Evolutionary conservation across 2,329 filamentous ascomycete genomes (phyloP).

Genomic region (Didymella pomorum): DNA sequence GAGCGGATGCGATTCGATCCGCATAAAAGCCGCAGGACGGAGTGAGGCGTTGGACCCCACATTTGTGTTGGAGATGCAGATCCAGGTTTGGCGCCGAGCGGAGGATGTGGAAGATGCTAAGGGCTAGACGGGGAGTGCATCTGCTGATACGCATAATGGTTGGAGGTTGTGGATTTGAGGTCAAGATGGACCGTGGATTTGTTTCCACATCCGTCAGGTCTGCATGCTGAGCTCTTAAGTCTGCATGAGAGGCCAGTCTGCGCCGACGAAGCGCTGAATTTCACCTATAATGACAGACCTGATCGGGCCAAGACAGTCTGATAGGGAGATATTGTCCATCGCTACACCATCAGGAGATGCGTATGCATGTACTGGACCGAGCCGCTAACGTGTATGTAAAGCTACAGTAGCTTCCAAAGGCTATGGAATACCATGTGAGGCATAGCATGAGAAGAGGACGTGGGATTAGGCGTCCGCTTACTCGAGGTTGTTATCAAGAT

Average conservation of each 20-base stretch:
- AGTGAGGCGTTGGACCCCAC: constrained; percentile 17
- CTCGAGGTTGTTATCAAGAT: constrained; percentile 15
- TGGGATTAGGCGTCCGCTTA: constrained; percentile 17
- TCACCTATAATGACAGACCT: constrained; percentile 8
- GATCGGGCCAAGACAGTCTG: neutral
- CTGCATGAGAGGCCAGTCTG: constrained; percentile 8
- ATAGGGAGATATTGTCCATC: constrained; percentile 6
- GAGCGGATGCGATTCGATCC: constrained; percentile 11
- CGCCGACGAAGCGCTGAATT: constrained; percentile 1
- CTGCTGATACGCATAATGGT: constrained; percentile 4
- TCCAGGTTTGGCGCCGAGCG: neutral
- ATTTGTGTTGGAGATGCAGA: constrained; percentile 7
- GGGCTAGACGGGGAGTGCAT: neutral
- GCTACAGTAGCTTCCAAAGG: neutral
- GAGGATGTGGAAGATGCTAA: constrained; percentile 2
- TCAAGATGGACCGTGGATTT: neutral
- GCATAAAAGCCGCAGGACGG: constrained; percentile 13
- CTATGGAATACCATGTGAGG: constrained; percentile 2
- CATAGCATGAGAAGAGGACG: constrained; percentile 1
- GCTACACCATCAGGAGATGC: constrained; percentile 14
- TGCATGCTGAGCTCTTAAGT: neutral
- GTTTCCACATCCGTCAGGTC: neutral
- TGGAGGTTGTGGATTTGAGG: neutral
- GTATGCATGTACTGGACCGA: constrained; percentile 11
- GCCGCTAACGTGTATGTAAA: constrained; percentile 1